These are phyloP conservation scores for Candida tropicalis DNA, from an alignment of 1,139 yeast genomes.

Conservation along the genomic window DNA sequence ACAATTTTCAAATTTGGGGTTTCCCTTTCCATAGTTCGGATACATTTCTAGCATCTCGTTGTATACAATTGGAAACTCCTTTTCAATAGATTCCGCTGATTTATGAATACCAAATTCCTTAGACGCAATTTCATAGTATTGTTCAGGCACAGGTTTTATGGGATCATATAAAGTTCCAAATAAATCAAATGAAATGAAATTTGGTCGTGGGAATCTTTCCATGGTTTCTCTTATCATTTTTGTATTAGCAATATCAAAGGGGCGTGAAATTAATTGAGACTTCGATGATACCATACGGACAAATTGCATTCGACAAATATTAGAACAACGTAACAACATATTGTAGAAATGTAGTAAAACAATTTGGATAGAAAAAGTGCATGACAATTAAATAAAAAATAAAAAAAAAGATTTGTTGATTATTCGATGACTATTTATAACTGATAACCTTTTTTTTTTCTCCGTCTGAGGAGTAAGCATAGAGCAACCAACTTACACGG, in stretches of 20 bases:
- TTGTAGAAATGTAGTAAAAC: no score
- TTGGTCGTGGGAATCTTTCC: conserved; percentile 43
- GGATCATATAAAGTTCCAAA: conserved; percentile 69
- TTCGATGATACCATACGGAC: conserved; percentile 7
- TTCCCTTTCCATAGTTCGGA: conserved; percentile 64
- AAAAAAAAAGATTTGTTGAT: background rate
- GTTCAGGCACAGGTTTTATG: conserved; percentile 51
- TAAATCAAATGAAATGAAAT: conserved; percentile 63
- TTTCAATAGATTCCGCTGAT: conserved; percentile 27
- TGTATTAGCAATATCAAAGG: conserved; percentile 28
- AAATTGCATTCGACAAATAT: conserved; percentile 2
- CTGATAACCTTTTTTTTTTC: conserved; percentile 1
- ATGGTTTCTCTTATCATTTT: conserved; percentile 33
- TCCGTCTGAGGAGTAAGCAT: background rate
- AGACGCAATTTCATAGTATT: conserved; percentile 51
- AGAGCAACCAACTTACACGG: no score
- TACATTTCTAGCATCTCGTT: conserved; percentile 28
- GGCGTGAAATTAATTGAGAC: conserved; percentile 27
- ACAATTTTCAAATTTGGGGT: conserved; percentile 23
- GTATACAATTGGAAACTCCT: conserved; percentile 33
- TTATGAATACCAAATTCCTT: conserved; percentile 45
- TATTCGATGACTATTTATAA: no score
- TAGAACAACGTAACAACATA: background rate
- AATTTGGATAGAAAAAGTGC: no score
- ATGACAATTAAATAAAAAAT: background rate